Evolutionary conservation across 2,329 filamentous ascomycete species (phyloP), one percentile per base, ranked within the genome.

Genomic region (Eutypella sp.): DNA sequence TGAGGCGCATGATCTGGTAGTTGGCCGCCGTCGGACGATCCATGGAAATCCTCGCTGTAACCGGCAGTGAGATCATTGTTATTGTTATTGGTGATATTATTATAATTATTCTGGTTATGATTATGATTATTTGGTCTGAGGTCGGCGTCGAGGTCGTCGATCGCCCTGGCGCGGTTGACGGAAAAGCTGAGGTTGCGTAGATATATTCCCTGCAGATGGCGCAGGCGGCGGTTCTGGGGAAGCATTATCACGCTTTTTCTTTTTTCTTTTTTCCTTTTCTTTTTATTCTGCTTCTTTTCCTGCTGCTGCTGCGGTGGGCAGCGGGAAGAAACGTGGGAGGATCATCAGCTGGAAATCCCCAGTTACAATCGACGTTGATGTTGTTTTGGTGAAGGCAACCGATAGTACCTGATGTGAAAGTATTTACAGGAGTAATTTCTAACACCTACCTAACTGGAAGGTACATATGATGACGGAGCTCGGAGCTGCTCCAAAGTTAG

Each of bases 181-280:
- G 72, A 73, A 54, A 96, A 83, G 50, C 82, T 83, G 37, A 96
- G 74, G 65, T 96, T 96, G 47, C 92, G 88, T 42, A 96, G 71
- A 46, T 87, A 92, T 56, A 97, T 81, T 55, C 89, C 89, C 58
- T 88, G 84, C 4, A 96, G 78, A 71, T 96, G 91, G 45, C 92
- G 84, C 44, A 97, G 75, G 65, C 86, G 90, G 64, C 90, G 87
- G 65, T 96, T 96, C 76, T 93, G 78, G 16, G 80, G 71, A 24
- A 82, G 68, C 51, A 85, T 61, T 20, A 48, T 60, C 29, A 36
- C 51, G 47, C 47, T 52, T 49, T 51, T 59, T 55, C 57, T 60
- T 52, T 57, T 53, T 61, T 20, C 48, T 60, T 33, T 34, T 51
- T 46, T 47, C 51, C 49, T 51, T 59, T 55, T 56, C 59, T 52